Percentiles rank a stretch among this genome's conserved stretches.
These are phyloP conservation scores for Dalechampia spathulata DNA, from an alignment of 441 rosid species.

Conservation along the genomic window DNA sequence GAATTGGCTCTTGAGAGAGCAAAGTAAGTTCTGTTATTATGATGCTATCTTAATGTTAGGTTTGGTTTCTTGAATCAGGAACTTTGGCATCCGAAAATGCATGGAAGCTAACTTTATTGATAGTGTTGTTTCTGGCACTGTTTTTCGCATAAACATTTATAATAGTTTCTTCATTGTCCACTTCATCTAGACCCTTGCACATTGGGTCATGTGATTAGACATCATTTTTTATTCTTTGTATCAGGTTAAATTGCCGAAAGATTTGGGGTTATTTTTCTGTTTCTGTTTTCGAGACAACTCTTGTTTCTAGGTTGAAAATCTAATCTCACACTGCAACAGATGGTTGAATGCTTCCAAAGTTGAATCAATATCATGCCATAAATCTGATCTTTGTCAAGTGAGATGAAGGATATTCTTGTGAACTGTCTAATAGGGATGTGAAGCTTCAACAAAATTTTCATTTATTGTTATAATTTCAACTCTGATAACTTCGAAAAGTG, in stretches of 20 bases:
- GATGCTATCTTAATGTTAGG: neutral
- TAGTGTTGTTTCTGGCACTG: neutral
- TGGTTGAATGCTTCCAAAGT: neutral
- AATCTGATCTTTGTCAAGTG: neutral
- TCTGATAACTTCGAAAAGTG: neutral
- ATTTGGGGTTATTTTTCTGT: neutral
- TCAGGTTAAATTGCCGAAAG: neutral
- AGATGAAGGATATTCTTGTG: neutral
- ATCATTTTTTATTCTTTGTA: no score
- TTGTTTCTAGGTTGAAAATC: neutral
- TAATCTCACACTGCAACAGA: slow-evolving; percentile 3
- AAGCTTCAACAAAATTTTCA: neutral
- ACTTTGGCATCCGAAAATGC: neutral
- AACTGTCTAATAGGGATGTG: neutral
- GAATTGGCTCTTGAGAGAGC: slow-evolving; percentile 96
- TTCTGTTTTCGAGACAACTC: neutral
- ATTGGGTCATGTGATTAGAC: no score
- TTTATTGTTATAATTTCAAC: neutral
- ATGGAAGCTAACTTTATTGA: neutral
- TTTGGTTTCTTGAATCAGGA: neutral
- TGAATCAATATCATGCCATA: neutral
- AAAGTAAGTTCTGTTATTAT: slow-evolving; percentile 52
- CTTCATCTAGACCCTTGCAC: neutral
- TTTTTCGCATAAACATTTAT: neutral
- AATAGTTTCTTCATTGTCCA: neutral